A percentile compares a stretch with the other conserved stretches of the same genome.
Evolutionary conservation across 129 eudicot species (phyloP).

Genomic region (Pittosporum tobira): DNA sequence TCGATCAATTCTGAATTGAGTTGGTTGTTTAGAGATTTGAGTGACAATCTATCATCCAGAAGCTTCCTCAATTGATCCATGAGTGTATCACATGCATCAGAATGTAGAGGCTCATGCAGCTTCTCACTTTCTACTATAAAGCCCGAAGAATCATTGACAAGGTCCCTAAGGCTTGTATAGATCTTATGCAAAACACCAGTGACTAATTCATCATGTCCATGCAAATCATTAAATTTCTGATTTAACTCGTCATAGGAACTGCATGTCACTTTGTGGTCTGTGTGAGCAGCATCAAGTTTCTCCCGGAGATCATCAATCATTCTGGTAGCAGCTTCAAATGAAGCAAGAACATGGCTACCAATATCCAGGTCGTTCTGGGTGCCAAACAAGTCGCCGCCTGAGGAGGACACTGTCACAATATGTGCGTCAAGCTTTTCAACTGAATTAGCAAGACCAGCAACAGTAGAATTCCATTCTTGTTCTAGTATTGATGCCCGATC

Average conservation of each 20-base stretch:
- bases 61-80: slow-evolving; percentile 36
- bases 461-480: slow-evolving; percentile 26
- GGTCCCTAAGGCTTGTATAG: slow-evolving; percentile 43
- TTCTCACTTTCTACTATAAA: slow-evolving; percentile 29
- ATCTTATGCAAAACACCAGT: slow-evolving; percentile 37
- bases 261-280: slow-evolving; percentile 21
- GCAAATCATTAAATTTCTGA: slow-evolving; percentile 37
- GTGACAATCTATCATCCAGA: slow-evolving; percentile 39
- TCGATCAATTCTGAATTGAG: slow-evolving; percentile 44
- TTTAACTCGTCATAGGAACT: slow-evolving; percentile 25
- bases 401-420: slow-evolving; percentile 11
- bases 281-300: slow-evolving; percentile 43
- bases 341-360: slow-evolving; percentile 29
- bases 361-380: slow-evolving; percentile 17
- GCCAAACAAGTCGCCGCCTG: slow-evolving; percentile 5
- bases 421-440: slow-evolving; percentile 42
- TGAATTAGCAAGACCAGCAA: slow-evolving; percentile 21
- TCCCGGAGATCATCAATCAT: slow-evolving; percentile 43
- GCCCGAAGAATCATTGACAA: slow-evolving; percentile 36
- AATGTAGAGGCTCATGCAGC: slow-evolving; percentile 40
- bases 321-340: slow-evolving; percentile 45
- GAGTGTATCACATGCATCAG: slow-evolving; percentile 31
- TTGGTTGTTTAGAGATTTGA: slow-evolving; percentile 38
- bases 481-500: slow-evolving; percentile 22
- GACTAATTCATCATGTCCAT: slow-evolving; percentile 37